Conservation (phyloP, 495 filamentous ascomycete genomes). For the Letharia lupina region DNA sequence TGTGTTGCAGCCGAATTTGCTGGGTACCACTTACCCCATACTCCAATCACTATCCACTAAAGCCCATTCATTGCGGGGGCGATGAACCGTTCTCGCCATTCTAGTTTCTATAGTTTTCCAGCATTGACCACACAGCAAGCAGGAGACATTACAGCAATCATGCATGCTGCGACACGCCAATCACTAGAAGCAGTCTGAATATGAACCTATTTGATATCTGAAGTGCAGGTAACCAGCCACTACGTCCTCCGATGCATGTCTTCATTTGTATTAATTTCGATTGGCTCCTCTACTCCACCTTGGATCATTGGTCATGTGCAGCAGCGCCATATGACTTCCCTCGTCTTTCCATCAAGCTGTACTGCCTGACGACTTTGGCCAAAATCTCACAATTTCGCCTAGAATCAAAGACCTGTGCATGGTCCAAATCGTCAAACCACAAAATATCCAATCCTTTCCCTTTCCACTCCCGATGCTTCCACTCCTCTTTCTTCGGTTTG, state of each 20-base stretch:
- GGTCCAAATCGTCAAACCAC: conserved; percentile 56
- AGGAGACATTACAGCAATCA: background rate
- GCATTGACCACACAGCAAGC: background rate
- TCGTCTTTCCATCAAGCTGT: conserved; percentile 9
- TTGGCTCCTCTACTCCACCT: background rate
- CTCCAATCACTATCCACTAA: background rate
- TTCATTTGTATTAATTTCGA: background rate
- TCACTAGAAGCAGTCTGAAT: background rate
- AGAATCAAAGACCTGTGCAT: conserved; percentile 59
- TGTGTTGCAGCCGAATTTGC: background rate
- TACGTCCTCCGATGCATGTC: background rate
- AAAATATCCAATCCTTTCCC: conserved; percentile 49
- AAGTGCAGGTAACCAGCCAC: background rate
- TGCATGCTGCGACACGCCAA: background rate
- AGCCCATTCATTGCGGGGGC: background rate
- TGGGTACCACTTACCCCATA: background rate
- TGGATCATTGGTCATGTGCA: background rate
- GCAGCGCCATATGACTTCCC: background rate
- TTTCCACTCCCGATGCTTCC: conserved; percentile 39
- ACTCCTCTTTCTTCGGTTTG: conserved; percentile 19
- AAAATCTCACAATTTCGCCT: conserved; percentile 34
- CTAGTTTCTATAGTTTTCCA: background rate
- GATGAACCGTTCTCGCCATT: background rate
- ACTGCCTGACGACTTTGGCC: conserved; percentile 30
- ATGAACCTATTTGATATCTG: background rate